Evolutionary conservation across 305 asterid genomes (phyloP).

Genomic region (Solanum hybrid): DNA sequence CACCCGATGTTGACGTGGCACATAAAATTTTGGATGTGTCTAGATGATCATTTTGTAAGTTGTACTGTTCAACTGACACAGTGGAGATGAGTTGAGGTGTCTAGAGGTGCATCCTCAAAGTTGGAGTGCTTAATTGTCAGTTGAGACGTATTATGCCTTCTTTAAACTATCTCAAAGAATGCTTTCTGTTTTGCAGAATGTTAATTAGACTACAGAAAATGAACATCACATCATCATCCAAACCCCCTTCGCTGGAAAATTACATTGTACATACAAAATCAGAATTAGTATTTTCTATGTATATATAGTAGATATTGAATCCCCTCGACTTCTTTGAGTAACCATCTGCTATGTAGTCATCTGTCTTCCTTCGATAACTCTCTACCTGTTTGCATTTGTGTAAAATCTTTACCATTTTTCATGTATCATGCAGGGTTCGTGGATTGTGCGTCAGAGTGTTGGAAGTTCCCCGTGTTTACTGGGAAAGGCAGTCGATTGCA

Average conservation of each 20-base stretch:
- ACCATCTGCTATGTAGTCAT: not conserved
- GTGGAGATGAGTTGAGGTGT: not conserved
- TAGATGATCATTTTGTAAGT: not conserved
- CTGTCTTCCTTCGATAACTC: not conserved
- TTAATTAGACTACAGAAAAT: not conserved
- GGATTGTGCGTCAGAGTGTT: constrained; percentile 99
- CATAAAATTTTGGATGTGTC: not conserved
- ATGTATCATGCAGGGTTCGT: constrained; percentile 58
- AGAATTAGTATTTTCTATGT: not conserved
- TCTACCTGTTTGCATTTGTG: not conserved
- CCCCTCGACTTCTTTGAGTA: not conserved
- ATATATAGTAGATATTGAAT: not conserved
- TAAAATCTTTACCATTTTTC: not conserved
- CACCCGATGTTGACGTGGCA: not conserved
- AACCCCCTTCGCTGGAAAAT: not conserved
- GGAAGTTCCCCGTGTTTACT: constrained; percentile 93
- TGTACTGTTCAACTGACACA: not conserved
- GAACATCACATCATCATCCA: not conserved
- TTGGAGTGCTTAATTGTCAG: not conserved
- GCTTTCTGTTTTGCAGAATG: not conserved
- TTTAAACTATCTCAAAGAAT: not conserved
- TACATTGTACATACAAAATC: not conserved
- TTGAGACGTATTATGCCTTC: not conserved
- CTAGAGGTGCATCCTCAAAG: not conserved
- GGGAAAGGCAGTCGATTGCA: constrained; percentile 97